Evolutionary conservation across 139 green algal species (phyloP).

Genomic region (Marvania coccoides): DNA sequence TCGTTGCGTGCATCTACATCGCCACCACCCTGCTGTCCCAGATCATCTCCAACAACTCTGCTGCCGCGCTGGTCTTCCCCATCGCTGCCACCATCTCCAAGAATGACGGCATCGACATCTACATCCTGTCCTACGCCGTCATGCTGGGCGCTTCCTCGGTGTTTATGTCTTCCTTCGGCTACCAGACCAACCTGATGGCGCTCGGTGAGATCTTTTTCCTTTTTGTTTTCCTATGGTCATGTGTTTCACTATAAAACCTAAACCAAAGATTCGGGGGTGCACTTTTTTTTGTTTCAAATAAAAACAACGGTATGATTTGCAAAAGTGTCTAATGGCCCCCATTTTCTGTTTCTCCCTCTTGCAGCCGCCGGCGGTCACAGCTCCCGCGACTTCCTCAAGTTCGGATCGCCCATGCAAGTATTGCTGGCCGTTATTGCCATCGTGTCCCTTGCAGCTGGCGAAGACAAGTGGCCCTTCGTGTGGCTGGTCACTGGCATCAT

Average conservation of each 20-base stretch:
- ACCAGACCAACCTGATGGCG: conserved; percentile 75
- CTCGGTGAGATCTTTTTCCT: too few species aligned
- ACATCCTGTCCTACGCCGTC: conserved; percentile 27
- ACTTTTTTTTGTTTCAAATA: too few species aligned
- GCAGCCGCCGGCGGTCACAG: conserved; percentile 51
- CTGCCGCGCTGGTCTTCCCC: conserved; percentile 49
- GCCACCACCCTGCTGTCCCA: conserved; percentile 42
- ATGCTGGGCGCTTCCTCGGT: conserved; percentile 48
- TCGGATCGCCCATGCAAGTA: conserved; percentile 24
- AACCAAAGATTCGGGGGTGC: too few species aligned
- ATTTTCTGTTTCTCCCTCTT: too few species aligned
- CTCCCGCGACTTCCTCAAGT: conserved; percentile 48
- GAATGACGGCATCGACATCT: conserved; percentile 29
- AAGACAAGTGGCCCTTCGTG: conserved; percentile 9
- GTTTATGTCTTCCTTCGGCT: conserved; percentile 59
- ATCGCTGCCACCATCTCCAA: conserved; percentile 29
- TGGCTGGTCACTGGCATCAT: conserved; percentile 24
- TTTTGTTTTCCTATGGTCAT: too few species aligned
- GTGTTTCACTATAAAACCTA: too few species aligned
- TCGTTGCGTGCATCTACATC: conserved; percentile 41
- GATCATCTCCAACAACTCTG: conserved; percentile 55
- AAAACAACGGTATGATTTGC: too few species aligned
- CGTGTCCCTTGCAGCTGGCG: conserved; percentile 1
- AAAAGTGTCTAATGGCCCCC: too few species aligned
- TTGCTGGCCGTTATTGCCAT: conserved; percentile 24